Evolutionary conservation across 2,329 filamentous ascomycete species (phyloP).

Genomic region (Rugonectria rugulosa): DNA sequence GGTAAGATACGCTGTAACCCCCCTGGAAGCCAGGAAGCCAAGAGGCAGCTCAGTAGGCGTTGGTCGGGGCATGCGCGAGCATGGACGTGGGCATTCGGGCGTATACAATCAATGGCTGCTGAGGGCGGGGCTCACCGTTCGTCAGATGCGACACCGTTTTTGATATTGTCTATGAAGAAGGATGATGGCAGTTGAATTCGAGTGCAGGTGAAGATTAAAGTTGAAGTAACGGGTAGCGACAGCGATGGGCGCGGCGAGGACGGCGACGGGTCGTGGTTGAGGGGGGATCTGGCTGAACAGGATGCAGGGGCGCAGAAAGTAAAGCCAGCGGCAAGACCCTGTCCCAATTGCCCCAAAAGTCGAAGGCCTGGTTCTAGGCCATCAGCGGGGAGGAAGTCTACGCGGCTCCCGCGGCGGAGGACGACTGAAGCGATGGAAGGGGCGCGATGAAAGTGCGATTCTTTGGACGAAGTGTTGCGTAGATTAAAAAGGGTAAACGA

Average conservation of each 20-base stretch:
- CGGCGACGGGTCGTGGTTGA: conserved; percentile 28
- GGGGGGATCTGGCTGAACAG: conserved; percentile 33
- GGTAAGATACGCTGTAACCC: conserved; percentile 2
- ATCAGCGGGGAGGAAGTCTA: conserved; percentile 41
- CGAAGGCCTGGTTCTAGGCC: conserved; percentile 42
- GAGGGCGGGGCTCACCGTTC: conserved; percentile 30
- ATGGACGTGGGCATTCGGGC: conserved; percentile 9
- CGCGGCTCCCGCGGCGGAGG: conserved; percentile 25
- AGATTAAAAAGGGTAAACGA: conserved; percentile 8
- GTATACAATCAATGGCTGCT: conserved; percentile 11
- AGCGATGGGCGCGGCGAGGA: conserved; percentile 1
- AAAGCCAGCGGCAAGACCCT: conserved; percentile 47
- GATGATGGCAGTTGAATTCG: not conserved
- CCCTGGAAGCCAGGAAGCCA: conserved; percentile 4
- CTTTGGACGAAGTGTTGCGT: not conserved
- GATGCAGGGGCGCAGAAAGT: conserved; percentile 41
- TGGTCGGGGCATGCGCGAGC: conserved; percentile 5
- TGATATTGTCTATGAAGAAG: conserved; percentile 8
- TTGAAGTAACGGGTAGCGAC: conserved; percentile 10
- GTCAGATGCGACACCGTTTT: conserved; percentile 27
- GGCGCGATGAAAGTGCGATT: conserved; percentile 5
- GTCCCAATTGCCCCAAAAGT: conserved; percentile 49
- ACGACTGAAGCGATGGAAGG: conserved; percentile 13
- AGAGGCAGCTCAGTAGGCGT: conserved; percentile 1
- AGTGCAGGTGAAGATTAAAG: not conserved